Evolutionary conservation across 2,329 filamentous ascomycete species (phyloP).

Genomic region (Venturia effusa): DNA sequence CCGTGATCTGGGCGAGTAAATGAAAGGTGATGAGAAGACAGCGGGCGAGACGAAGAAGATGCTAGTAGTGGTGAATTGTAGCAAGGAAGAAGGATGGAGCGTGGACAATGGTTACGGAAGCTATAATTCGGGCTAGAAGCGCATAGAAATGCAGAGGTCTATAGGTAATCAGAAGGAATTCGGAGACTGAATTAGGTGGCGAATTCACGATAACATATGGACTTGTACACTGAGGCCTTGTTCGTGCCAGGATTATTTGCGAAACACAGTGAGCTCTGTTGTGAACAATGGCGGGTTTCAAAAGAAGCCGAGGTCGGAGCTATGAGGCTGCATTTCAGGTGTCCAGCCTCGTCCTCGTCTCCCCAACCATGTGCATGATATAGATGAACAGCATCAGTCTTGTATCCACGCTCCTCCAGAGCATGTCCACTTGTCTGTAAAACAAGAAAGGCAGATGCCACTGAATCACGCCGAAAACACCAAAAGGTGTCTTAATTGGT

Average conservation of each 20-base stretch:
- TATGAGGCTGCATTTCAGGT: too few species aligned
- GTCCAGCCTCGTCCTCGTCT: not conserved
- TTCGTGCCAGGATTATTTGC: not conserved
- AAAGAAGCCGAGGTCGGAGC: not conserved
- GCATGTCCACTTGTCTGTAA: too few species aligned
- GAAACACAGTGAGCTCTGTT: not conserved
- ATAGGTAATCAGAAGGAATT: not conserved
- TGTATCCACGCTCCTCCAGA: too few species aligned
- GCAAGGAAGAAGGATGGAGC: not conserved
- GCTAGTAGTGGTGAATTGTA: not conserved
- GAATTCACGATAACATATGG: not conserved
- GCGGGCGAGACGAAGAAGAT: not conserved
- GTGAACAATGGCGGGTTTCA: not conserved
- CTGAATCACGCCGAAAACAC: too few species aligned
- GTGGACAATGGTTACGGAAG: not conserved
- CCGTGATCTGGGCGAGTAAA: not conserved
- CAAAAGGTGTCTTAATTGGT: too few species aligned
- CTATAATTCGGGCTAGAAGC: not conserved
- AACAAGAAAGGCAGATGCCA: too few species aligned
- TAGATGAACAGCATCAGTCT: too few species aligned
- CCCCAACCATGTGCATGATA: too few species aligned
- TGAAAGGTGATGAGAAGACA: not conserved
- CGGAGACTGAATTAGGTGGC: not conserved
- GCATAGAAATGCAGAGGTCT: not conserved
- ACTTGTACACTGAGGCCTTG: not conserved